These are phyloP conservation scores for Tripidium arundinaceum DNA, from an alignment of 202 grass and related monocot species.

Conservation along the genomic window DNA sequence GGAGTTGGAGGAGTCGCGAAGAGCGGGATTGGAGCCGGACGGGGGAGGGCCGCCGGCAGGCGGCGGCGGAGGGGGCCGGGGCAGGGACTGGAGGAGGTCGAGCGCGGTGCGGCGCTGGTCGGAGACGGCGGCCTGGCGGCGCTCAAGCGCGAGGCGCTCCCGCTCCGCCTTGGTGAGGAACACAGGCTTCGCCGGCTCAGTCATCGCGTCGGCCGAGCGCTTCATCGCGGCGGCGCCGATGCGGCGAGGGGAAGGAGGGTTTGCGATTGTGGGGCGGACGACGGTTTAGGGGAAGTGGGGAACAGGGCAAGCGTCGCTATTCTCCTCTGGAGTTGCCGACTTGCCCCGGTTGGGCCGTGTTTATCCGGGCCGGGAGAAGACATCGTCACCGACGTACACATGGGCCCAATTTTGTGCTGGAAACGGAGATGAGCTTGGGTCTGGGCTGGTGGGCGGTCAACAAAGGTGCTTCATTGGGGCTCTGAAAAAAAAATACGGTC, in stretches of 20 bases:
- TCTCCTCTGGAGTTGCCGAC: no score
- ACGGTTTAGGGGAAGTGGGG: no score
- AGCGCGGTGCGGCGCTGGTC: conserved; percentile 65
- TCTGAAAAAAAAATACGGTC: no score
- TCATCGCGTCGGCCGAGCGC: conserved; percentile 51
- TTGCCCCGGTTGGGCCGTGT: no score
- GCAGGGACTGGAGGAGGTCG: conserved; percentile 50
- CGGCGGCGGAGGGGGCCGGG: conserved; percentile 25
- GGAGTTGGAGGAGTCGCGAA: conserved; percentile 31
- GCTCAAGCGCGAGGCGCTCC: conserved; percentile 74
- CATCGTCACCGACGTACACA: no score
- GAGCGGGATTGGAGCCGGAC: conserved; percentile 24
- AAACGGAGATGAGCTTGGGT: no score
- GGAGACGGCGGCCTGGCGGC: conserved; percentile 67
- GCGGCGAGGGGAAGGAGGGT: not conserved
- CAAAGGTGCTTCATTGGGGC: no score
- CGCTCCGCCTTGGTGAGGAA: conserved; percentile 80
- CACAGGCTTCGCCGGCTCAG: conserved; percentile 50
- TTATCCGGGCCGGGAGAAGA: no score
- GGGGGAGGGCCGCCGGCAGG: not conserved
- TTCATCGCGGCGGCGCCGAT: conserved; percentile 57
- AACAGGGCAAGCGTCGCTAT: no score
- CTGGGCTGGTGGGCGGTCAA: no score
- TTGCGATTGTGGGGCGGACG: conserved; percentile 1
- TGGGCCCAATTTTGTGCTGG: no score